A percentile compares a stretch with the other conserved stretches of the same genome.
phyloP scores from a whole-genome alignment of 2,329 filamentous ascomycete species.

The Xylariaceae sp. region DNA sequence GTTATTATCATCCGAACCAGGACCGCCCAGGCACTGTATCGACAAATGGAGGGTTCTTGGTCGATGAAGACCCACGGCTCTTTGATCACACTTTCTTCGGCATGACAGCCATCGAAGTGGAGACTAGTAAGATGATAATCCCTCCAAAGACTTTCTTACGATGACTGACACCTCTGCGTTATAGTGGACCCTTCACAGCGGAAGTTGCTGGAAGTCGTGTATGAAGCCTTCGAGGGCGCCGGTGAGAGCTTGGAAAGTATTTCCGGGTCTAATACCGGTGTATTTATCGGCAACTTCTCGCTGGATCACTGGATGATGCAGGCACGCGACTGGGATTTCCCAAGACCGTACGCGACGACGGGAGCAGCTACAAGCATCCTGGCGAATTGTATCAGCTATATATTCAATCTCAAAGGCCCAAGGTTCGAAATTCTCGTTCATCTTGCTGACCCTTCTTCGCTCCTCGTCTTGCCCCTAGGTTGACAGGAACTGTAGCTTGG shows the following conservation, averaged over 20 bases:
- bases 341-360: constrained; percentile 12
- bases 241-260: constrained; percentile 18
- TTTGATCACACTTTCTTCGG: constrained; percentile 37
- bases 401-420: constrained; percentile 30
- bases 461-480: no score
- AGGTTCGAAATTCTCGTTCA: constrained; percentile 25
- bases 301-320: constrained; percentile 22
- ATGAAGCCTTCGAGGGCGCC: constrained; percentile 31
- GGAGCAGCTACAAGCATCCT: constrained; percentile 15
- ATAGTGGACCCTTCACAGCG: constrained; percentile 36
- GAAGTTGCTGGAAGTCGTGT: constrained; percentile 30
- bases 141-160: no score
- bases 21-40: background rate
- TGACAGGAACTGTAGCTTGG: constrained; percentile 24
- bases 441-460: no score
- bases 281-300: constrained; percentile 27
- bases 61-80: constrained; percentile 21
- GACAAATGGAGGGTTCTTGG: constrained; percentile 9
- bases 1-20: background rate
- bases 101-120: constrained; percentile 27
- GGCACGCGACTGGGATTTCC: constrained; percentile 16
- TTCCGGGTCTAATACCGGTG: constrained; percentile 23
- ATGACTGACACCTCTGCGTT: no score
- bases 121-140: no score
- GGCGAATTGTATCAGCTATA: constrained; percentile 23